Evolutionary conservation across 1,284 basidiomycete genomes (phyloP).

Genomic region (Erythrobasidium hasegawianum): DNA sequence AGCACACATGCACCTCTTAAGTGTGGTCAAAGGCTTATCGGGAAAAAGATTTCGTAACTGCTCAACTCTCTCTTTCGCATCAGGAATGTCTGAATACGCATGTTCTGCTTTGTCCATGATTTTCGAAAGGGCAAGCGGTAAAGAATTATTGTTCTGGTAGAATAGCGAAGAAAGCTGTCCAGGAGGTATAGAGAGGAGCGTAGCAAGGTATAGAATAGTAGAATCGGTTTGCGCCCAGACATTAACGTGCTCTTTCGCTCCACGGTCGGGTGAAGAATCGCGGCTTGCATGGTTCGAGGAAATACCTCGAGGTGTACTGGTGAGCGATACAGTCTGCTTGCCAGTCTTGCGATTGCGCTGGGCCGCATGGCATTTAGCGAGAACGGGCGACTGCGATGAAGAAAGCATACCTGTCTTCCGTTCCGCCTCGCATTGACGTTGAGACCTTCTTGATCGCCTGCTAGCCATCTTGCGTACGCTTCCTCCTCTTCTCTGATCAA

Average conservation of each 20-base stretch:
- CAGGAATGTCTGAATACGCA: constrained; percentile 2
- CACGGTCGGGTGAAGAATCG: background rate
- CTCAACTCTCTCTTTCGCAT: constrained; percentile 9
- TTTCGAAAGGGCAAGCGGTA: constrained; percentile 27
- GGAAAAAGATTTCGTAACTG: constrained; percentile 22
- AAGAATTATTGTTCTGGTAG: constrained; percentile 32
- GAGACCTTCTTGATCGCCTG: background rate
- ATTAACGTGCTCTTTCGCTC: constrained; percentile 12
- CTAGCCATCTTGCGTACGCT: constrained; percentile 6
- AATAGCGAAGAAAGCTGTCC: constrained; percentile 30
- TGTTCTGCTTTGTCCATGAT: constrained; percentile 27
- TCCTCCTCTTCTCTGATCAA: constrained; percentile 29
- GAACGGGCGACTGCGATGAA: background rate
- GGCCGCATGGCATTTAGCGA: background rate
- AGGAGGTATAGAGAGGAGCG: constrained; percentile 25
- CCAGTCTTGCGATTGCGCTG: constrained; percentile 16
- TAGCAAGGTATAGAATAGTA: constrained; percentile 27
- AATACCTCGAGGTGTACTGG: constrained; percentile 18
- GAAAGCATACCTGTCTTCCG: background rate
- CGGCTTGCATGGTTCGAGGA: background rate
- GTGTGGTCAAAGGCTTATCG: constrained; percentile 1
- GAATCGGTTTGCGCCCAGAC: constrained; percentile 30
- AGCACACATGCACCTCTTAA: constrained; percentile 21
- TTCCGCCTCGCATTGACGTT: background rate
- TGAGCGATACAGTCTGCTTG: constrained; percentile 31